Evolutionary conservation across 345 rosid genomes (phyloP), one percentile per base, ranked within the genome.

Genomic region (Ceriops zippeliana): DNA sequence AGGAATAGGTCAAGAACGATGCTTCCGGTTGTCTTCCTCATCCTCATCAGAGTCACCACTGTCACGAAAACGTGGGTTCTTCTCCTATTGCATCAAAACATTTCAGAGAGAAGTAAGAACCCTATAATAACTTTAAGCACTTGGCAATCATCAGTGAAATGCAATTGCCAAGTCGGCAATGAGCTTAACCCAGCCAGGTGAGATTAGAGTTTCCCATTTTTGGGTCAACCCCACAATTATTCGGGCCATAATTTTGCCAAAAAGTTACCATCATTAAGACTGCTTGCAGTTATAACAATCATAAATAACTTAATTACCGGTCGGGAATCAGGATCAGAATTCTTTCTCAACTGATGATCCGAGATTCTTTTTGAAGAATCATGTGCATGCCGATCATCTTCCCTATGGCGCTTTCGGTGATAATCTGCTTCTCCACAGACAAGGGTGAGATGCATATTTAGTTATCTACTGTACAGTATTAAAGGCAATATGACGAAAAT

Each of bases 31-130:
- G 74, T 89, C 97, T 30, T 93, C 98, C 58, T 89, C 98, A 0
- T 95, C 99, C 1, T 95, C 97, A 70, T 93, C 98, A 5, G 99
- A 95, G 77, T 91, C 90, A 0, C 96, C 90, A 17, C 96, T 91
- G 82, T 91, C 99, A 3, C 99, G 96, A 74, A 95, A 95, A 19
- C 99, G 89, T 17, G 99, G 99, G 78, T 95, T 91, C 86, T 95
- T 90, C 80, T 91, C 99, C 97, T 95, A 84, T 82, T 42, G 58
- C 24, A 66, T 59, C 6, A 54, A 74, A 70, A 53, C n/a, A 65
- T 42, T 42, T 13, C 19, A 42, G 49, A 42, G 5, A 42, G 21
- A 71, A 19, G 56, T 47, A 47, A 31, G 62, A 58, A 7, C 32
- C 6, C 22, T n/a, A 65, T 28, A 15, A 3, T 10, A 70, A 70